Base-by-base conservation (phyloP, 2,329 filamentous ascomycete species). In the Pyrenochaeta sp. region DNA sequence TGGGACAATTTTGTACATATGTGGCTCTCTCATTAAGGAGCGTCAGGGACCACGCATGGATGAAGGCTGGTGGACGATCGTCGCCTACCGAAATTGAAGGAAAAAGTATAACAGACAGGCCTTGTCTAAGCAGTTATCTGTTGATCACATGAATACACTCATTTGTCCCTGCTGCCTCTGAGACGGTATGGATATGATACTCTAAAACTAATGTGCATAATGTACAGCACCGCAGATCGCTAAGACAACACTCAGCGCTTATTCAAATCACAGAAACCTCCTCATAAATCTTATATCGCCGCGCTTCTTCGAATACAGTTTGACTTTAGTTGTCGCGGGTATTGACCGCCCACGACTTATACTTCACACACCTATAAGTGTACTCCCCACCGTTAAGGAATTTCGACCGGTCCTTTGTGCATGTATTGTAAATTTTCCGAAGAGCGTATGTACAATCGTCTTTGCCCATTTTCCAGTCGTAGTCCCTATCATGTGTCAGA, bases 391-490 rank as follows among this genome's bases (percentile, higher is more conserved):
- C 51, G 7, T 25, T 39, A 25, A 47, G 40, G n/a, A 15, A 40
- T 24, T 53, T 37, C 22, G 25, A n/a, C 30, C 19, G 42, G 10
- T 34, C 28, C 8, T 39, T 53, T 9, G 30, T 47, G 15, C 51
- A 44, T 6, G n/a, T 24, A 5, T 52, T n/a, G 39, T 44, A 36
- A 7, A 53, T 6, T 27, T 47, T 53, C 15, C 51, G 51, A 34
- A 53, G 40, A 10, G 42, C 51, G 46, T 53, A 53, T 25, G 28
- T 47, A 22, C 51, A 53, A 27, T 53, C 42, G 32, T 53, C 51
- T n/a, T 36, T 27, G 28, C 42, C 42, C 27, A 53, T 19, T 22
- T 53, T 53, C 51, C 51, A 53, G 22, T 53, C 51, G 46, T 47
- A 53, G 22, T 42, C 51, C 12, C 51, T 53, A 19, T n/a, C 13